Evolutionary conservation across 2,329 filamentous ascomycete genomes (phyloP).

Genomic region (Botrytis fragariae): DNA sequence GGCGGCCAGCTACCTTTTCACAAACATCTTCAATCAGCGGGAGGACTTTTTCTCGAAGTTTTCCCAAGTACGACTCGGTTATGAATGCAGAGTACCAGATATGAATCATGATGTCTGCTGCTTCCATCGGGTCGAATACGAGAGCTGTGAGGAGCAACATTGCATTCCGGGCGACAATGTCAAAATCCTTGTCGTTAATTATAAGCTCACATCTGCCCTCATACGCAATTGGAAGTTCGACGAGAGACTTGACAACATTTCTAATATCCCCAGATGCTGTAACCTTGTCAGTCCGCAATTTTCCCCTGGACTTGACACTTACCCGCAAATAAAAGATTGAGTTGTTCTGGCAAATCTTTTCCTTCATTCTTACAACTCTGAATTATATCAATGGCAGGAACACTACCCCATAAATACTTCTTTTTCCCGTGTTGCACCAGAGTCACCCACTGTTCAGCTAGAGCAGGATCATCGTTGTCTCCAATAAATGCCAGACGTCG

Average conservation of each 20-base stretch:
- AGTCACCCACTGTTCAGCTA: background rate
- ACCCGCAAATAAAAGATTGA: constrained; percentile 16
- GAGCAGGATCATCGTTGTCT: no score
- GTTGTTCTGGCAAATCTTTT: background rate
- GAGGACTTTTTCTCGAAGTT: background rate
- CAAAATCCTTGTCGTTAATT: constrained; percentile 25
- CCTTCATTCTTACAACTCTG: constrained; percentile 5
- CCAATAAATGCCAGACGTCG: constrained; percentile 30
- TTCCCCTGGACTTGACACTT: background rate
- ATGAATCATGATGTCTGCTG: constrained; percentile 15
- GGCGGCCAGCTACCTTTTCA: background rate
- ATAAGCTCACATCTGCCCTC: constrained; percentile 41
- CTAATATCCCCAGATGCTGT: constrained; percentile 43
- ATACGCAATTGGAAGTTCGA: background rate
- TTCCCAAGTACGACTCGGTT: background rate
- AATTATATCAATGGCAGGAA: constrained; percentile 15
- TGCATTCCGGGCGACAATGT: constrained; percentile 21
- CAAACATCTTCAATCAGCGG: constrained; percentile 12
- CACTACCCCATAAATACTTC: constrained; percentile 19
- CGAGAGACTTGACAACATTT: constrained; percentile 42
- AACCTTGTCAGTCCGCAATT: background rate
- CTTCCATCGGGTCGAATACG: background rate
- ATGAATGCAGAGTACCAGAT: constrained; percentile 18
- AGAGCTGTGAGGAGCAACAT: constrained; percentile 15
- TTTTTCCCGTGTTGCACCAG: background rate